These are phyloP conservation scores for Moelleriella libera DNA, from an alignment of 2,329 filamentous ascomycete genomes.

Conservation along the genomic window DNA sequence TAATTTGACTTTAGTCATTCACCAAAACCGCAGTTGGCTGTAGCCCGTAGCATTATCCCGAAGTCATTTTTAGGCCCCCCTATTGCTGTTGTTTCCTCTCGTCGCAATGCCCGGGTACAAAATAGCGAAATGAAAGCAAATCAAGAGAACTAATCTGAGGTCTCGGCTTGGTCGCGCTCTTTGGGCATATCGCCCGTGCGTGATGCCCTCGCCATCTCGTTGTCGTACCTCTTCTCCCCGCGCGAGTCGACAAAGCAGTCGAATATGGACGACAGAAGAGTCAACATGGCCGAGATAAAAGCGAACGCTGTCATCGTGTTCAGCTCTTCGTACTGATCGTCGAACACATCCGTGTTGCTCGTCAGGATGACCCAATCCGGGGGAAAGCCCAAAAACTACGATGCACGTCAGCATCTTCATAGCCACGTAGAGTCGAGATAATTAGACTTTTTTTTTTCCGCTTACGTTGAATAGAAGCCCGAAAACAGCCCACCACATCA, in stretches of 20 bases:
- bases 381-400: not conserved
- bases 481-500: not conserved
- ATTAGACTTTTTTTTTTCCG: not conserved
- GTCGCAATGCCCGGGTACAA: not conserved
- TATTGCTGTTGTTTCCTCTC: no score
- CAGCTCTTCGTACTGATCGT: not conserved
- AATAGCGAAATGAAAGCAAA: not conserved
- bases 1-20: no score
- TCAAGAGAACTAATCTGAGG: no score
- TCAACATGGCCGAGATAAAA: not conserved
- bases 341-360: not conserved
- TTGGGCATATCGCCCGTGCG: no score
- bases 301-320: not conserved
- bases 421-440: no score
- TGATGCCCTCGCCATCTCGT: not conserved
- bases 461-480: not conserved
- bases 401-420: not conserved
- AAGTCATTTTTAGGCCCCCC: no score
- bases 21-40: no score
- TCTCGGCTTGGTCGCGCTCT: no score
- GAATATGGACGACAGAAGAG: not conserved
- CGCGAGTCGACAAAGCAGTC: not conserved
- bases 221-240: not conserved
- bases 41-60: no score
- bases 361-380: not conserved